phyloP scores from a whole-genome alignment of 345 rosid species.

The Sonneratia caseolaris region DNA sequence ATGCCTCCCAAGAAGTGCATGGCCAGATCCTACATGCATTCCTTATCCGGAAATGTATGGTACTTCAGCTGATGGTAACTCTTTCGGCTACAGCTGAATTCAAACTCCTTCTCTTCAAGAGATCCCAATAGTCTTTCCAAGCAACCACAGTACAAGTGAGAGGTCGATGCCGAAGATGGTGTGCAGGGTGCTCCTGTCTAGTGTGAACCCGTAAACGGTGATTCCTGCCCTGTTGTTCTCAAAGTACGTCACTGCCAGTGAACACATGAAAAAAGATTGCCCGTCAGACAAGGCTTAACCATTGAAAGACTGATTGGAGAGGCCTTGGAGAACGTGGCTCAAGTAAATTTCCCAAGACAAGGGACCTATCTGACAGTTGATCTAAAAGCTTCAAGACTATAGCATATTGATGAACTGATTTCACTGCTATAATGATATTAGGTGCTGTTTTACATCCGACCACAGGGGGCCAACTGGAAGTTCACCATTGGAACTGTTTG shows the following conservation, averaged over 20 bases:
- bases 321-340: neutral
- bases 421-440: no score
- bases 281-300: neutral
- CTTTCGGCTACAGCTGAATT: neutral
- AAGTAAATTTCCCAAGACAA: neutral
- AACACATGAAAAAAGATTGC: neutral
- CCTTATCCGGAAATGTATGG: neutral
- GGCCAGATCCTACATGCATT: no score
- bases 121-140: conserved; percentile 77
- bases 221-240: conserved; percentile 92
- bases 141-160: conserved; percentile 83
- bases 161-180: conserved; percentile 75
- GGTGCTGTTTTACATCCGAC: no score
- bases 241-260: conserved; percentile 64
- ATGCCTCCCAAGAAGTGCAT: no score
- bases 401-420: no score
- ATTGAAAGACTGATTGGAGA: neutral
- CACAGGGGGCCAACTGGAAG: no score
- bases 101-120: conserved; percentile 20
- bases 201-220: conserved; percentile 68
- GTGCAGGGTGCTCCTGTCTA: conserved; percentile 72
- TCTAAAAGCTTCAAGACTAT: neutral
- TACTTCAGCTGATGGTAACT: neutral
- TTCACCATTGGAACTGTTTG: no score
- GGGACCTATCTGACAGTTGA: neutral